Base-by-base conservation (phyloP, 2,329 filamentous ascomycete species). In the Neopestalotiopsis rosae region DNA sequence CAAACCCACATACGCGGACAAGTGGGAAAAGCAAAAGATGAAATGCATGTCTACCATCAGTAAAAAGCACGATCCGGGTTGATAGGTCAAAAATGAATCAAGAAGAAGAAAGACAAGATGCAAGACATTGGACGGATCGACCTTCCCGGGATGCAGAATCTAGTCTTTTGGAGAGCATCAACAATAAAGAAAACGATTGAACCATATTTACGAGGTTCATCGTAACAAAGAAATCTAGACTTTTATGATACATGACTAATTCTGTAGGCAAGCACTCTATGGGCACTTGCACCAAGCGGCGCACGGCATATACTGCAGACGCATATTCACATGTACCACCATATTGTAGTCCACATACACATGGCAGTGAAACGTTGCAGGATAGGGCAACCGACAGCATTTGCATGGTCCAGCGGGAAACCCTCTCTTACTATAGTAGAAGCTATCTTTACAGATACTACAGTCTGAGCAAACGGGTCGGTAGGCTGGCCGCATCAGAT, bases 331-430 rank as follows among this genome's bases (percentile, higher is more conserved):
- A 62, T 28, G 24, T 28, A 28, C 24, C 24, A 28, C 3, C 24
- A 28, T 28, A 28, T 28, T 28, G 24, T 34, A 62, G 32, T 34
- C 17, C 59, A 62, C 34, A 30, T 9, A 62, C 59, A 34, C 30
- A 38, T 38, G 62, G 38, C 62, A n/a, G 62, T 65, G 62, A 52
- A 65, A 65, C 62, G 62, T 65, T 65, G 40, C 62, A 17, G 10
- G 24, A 38, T 38, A 10, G 34, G 34, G 10, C 34, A 10, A 10
- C 6, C 34, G 34, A 10, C 6, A 6, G 34, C 34, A 38, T 7
- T 7, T 10, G 6, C 10, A 38, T 38, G 34, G 34, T 38, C 34
- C 34, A 52, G 57, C 57, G 32, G 7, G 57, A 28, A 24, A 28
- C 24, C 24, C 24, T 28, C 24, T 28, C 24, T 28, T 28, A 28